Conservation (phyloP, 441 rosid genomes). For the Arabidopsis lyrata region DNA sequence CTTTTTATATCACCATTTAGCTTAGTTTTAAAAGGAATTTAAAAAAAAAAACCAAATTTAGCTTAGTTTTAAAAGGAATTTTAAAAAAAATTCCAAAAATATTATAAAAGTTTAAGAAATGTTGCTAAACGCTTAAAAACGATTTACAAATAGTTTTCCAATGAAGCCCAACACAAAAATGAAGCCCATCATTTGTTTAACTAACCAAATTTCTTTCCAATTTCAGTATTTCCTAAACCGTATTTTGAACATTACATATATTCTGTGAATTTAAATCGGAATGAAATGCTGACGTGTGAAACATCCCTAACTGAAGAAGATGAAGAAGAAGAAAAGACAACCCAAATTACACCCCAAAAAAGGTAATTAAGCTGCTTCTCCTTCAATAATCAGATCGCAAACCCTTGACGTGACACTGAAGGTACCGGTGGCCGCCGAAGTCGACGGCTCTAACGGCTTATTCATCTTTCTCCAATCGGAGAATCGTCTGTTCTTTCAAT, state of each 20-base stretch:
- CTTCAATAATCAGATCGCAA: constrained; percentile 38
- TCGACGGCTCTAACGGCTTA: constrained; percentile 4
- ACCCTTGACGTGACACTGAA: constrained; percentile 33
- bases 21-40: too few species aligned
- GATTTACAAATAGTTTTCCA: background rate
- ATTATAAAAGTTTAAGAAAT: too few species aligned
- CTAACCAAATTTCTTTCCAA: too few species aligned
- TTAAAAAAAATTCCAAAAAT: too few species aligned
- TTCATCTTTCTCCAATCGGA: constrained; percentile 28
- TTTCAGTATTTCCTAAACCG: background rate
- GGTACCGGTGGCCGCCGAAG: constrained; percentile 20
- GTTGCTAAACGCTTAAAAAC: too few species aligned
- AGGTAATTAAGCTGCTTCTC: constrained; percentile 28
- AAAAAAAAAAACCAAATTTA: too few species aligned
- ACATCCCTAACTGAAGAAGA: constrained; percentile 28
- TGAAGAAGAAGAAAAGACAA: constrained; percentile 27
- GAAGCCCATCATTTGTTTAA: too few species aligned
- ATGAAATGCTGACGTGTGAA: constrained; percentile 44
- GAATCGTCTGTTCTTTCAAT: background rate
- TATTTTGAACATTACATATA: background rate
- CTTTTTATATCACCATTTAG: background rate
- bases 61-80: too few species aligned
- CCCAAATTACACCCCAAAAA: constrained; percentile 25
- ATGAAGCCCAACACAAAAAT: background rate
- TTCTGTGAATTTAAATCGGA: constrained; percentile 15